Conservation (phyloP, 148 eudicot species). For the Spergularia marina region DNA sequence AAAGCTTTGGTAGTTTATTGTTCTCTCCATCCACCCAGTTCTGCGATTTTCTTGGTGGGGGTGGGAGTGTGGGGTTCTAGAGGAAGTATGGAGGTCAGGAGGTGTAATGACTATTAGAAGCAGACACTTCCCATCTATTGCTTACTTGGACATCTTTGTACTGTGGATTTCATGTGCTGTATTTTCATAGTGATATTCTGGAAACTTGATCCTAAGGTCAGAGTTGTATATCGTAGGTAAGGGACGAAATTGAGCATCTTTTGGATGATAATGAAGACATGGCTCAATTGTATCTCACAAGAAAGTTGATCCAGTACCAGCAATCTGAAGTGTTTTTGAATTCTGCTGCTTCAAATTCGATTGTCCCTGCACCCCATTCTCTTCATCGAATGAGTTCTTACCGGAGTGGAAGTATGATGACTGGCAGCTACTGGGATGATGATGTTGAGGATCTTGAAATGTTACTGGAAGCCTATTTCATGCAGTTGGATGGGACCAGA, state of each 20-base stretch:
- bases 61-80: no score
- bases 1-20: neutral
- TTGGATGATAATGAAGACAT: slow-evolving; percentile 96
- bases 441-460: slow-evolving; percentile 96
- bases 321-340: slow-evolving; percentile 63
- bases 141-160: neutral
- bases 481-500: slow-evolving; percentile 93
- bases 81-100: neutral
- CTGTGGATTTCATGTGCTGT: neutral
- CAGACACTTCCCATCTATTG: neutral
- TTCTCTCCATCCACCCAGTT: neutral
- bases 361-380: slow-evolving; percentile 41
- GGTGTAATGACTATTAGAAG: neutral
- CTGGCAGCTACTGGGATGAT: slow-evolving; percentile 53
- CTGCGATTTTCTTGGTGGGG: neutral
- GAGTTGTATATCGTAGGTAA: slow-evolving; percentile 47
- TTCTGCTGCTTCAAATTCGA: slow-evolving; percentile 45
- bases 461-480: slow-evolving; percentile 93
- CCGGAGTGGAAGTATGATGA: slow-evolving; percentile 71
- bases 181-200: slow-evolving; percentile 5
- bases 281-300: slow-evolving; percentile 87
- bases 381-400: slow-evolving; percentile 61
- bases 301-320: slow-evolving; percentile 80
- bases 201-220: neutral
- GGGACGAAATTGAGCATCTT: slow-evolving; percentile 98